Percentiles rank a stretch among this genome's conserved stretches.
Conservation (phyloP, 2,329 filamentous ascomycete species). For the Tolypocladium amazonense region DNA sequence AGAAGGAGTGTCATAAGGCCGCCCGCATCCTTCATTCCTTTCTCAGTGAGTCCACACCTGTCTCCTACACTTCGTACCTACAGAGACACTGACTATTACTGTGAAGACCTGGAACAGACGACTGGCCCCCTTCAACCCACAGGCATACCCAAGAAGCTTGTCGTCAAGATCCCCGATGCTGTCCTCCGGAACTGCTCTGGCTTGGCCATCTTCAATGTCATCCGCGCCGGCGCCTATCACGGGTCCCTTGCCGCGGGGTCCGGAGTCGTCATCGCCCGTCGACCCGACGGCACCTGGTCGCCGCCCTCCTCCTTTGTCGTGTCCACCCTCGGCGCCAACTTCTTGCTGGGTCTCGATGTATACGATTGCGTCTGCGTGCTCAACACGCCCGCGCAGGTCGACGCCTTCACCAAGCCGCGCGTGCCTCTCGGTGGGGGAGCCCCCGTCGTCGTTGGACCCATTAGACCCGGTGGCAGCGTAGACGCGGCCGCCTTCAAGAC, state of each 20-base stretch:
- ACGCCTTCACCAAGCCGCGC: constrained; percentile 56
- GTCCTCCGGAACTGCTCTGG: constrained; percentile 46
- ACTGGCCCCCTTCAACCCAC: constrained; percentile 19
- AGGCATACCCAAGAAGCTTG: constrained; percentile 19
- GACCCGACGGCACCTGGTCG: constrained; percentile 53
- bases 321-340: constrained; percentile 59
- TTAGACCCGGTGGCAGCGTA: constrained; percentile 53
- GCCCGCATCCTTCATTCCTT: constrained; percentile 65
- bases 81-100: neutral
- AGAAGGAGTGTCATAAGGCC: constrained; percentile 67
- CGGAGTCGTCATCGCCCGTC: constrained; percentile 47
- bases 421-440: constrained; percentile 60
- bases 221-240: constrained; percentile 46
- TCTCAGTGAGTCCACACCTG: constrained; percentile 35
- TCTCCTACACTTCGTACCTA: too few relatives aligned
- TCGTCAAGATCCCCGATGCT: constrained; percentile 26
- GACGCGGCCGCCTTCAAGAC: constrained; percentile 20
- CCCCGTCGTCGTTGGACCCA: constrained; percentile 49
- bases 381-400: constrained; percentile 55
- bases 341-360: constrained; percentile 62
- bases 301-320: constrained; percentile 63
- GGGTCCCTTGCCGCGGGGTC: constrained; percentile 49
- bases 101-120: constrained; percentile 9
- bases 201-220: constrained; percentile 53
- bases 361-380: constrained; percentile 71